Conservation (phyloP, 805 yeast genomes). For the Komagataella pastoris region DNA sequence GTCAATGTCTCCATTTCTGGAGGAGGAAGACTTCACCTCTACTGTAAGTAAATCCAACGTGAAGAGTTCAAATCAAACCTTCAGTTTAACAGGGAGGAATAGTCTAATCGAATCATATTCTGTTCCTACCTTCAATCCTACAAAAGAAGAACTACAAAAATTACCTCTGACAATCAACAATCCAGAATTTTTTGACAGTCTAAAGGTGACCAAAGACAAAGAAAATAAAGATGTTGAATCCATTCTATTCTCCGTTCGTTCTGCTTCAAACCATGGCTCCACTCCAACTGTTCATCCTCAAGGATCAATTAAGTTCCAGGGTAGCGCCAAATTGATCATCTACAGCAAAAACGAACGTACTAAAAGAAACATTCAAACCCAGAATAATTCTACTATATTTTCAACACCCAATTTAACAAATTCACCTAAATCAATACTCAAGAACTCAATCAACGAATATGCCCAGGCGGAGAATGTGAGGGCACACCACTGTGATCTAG, state of each 20-base stretch:
- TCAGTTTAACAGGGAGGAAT: neutral
- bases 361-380: neutral
- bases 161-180: neutral
- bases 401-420: neutral
- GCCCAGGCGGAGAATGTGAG: constrained; percentile 20
- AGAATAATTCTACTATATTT: neutral
- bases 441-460: constrained; percentile 18
- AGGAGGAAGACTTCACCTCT: neutral
- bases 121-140: neutral
- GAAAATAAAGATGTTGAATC: neutral
- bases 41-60: neutral
- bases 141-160: neutral
- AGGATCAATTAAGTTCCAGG: neutral
- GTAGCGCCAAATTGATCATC: neutral
- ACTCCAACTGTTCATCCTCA: neutral
- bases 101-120: neutral
- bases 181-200: neutral
- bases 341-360: neutral
- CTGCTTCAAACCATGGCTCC: neutral
- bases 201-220: neutral
- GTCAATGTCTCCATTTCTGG: neutral
- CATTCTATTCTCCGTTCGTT: neutral
- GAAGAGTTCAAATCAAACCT: neutral
- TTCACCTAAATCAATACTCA: constrained; percentile 21
- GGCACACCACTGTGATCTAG: constrained; percentile 24